Percentiles rank a stretch among this genome's conserved stretches.
Evolutionary conservation across 257 asterid species (phyloP).

Genomic region (Nemophila menziesii): DNA sequence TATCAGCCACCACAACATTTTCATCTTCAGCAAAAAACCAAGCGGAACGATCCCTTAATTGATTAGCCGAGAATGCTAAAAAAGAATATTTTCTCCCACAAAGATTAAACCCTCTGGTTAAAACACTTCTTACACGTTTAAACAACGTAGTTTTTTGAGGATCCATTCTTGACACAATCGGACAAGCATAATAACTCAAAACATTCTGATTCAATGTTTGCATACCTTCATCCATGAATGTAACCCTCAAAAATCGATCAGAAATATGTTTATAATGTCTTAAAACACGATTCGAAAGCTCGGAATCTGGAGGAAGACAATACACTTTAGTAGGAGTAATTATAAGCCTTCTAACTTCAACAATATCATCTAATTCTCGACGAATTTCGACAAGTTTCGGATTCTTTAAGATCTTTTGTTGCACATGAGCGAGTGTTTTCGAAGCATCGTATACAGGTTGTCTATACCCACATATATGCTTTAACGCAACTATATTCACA

Average conservation of each 20-base stretch:
- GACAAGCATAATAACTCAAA: slow-evolving; percentile 41
- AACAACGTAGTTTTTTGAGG: slow-evolving; percentile 58
- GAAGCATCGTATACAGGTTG: slow-evolving; percentile 49
- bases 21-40: slow-evolving; percentile 85
- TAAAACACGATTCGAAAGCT: slow-evolving; percentile 73
- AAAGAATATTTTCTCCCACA: slow-evolving; percentile 70
- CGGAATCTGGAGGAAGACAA: slow-evolving; percentile 76
- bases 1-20: slow-evolving; percentile 20
- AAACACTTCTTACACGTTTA: slow-evolving; percentile 49
- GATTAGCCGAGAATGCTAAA: slow-evolving; percentile 84
- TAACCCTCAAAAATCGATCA: slow-evolving; percentile 76
- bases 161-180: slow-evolving; percentile 30
- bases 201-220: slow-evolving; percentile 45
- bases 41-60: slow-evolving; percentile 81
- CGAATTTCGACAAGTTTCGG: slow-evolving; percentile 55
- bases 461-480: slow-evolving; percentile 49
- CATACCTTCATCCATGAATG: slow-evolving; percentile 95
- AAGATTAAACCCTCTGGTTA: slow-evolving; percentile 44
- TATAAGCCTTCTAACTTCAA: slow-evolving; percentile 68
- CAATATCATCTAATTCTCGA: slow-evolving; percentile 39
- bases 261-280: slow-evolving; percentile 43
- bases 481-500: slow-evolving; percentile 46
- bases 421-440: slow-evolving; percentile 31
- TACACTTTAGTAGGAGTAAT: slow-evolving; percentile 75
- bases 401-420: slow-evolving; percentile 45